Evolutionary conservation across 768 basidiomycete species (phyloP).

Genomic region (Boletus sp.): DNA sequence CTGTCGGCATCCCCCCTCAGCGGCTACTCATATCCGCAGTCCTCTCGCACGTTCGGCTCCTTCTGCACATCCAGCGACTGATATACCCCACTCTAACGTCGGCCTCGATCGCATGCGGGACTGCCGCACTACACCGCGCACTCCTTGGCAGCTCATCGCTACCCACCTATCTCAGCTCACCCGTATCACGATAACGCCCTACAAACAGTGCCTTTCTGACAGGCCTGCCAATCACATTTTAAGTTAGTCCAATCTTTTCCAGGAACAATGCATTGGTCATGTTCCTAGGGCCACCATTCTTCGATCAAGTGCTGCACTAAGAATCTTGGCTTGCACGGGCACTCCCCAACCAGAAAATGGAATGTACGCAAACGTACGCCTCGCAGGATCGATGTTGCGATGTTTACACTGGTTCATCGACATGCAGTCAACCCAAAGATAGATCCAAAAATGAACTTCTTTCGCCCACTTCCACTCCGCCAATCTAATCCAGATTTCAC

Average conservation of each 20-base stretch:
- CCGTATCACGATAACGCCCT: neutral
- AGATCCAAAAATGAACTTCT: neutral
- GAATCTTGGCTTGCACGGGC: too few species aligned
- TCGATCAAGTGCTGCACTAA: too few species aligned
- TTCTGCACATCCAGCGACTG: neutral
- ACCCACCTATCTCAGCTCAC: neutral
- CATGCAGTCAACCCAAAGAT: neutral
- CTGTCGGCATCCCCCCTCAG: slow-evolving; percentile 7
- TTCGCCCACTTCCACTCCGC: neutral
- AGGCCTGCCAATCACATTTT: neutral
- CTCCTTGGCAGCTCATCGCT: neutral
- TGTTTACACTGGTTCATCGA: neutral
- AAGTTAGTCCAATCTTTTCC: neutral
- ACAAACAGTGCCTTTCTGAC: neutral
- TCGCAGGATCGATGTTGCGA: neutral
- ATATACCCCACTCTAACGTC: neutral
- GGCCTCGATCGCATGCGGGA: neutral
- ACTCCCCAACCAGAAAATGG: neutral
- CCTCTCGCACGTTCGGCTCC: slow-evolving; percentile 4
- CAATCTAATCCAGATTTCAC: neutral
- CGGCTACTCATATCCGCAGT: slow-evolving; percentile 13
- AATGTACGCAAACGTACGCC: neutral
- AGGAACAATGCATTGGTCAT: neutral
- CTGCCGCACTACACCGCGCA: neutral
- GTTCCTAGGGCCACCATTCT: neutral